phyloP scores from a whole-genome alignment of 2,329 filamentous ascomycete genomes.

The Ophiostoma triangulosporum region DNA sequence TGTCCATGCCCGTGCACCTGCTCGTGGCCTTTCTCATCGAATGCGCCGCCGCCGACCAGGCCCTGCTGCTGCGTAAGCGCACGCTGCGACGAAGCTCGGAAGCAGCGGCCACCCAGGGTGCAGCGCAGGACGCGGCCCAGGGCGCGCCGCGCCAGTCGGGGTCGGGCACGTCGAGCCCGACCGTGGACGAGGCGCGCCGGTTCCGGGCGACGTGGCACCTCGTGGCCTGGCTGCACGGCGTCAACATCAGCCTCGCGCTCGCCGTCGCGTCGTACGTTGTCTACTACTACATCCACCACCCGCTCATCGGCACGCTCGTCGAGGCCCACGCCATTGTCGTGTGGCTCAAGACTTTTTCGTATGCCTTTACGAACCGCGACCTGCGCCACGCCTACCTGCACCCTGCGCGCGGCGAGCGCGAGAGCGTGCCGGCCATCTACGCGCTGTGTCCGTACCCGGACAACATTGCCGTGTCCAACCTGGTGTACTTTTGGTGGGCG shows the following conservation, averaged over 20 bases:
- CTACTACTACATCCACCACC: constrained; percentile 85
- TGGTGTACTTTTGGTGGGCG: constrained; percentile 96
- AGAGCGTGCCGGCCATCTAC: constrained; percentile 70
- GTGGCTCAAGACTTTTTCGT: constrained; percentile 91
- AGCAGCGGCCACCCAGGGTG: background rate
- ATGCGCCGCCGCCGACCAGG: constrained; percentile 65
- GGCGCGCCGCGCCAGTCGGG: constrained; percentile 37
- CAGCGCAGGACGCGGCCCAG: background rate
- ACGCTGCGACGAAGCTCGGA: constrained; percentile 11
- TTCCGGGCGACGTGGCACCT: constrained; percentile 69
- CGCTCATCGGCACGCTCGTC: constrained; percentile 79
- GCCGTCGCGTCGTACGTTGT: constrained; percentile 71
- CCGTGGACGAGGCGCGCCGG: constrained; percentile 47
- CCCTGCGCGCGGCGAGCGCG: constrained; percentile 51
- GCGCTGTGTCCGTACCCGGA: constrained; percentile 70
- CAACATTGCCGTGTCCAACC: constrained; percentile 79
- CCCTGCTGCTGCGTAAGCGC: constrained; percentile 51
- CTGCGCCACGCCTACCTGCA: constrained; percentile 82
- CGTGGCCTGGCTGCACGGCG: constrained; percentile 64
- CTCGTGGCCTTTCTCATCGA: constrained; percentile 87
- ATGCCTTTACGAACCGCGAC: constrained; percentile 92
- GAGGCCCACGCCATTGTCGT: constrained; percentile 89
- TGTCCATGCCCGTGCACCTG: constrained; percentile 80
- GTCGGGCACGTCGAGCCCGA: constrained; percentile 38
- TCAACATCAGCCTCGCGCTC: constrained; percentile 75